Base-by-base conservation (phyloP, 2,329 filamentous ascomycete genomes). In the Paecilomyces sp. region DNA sequence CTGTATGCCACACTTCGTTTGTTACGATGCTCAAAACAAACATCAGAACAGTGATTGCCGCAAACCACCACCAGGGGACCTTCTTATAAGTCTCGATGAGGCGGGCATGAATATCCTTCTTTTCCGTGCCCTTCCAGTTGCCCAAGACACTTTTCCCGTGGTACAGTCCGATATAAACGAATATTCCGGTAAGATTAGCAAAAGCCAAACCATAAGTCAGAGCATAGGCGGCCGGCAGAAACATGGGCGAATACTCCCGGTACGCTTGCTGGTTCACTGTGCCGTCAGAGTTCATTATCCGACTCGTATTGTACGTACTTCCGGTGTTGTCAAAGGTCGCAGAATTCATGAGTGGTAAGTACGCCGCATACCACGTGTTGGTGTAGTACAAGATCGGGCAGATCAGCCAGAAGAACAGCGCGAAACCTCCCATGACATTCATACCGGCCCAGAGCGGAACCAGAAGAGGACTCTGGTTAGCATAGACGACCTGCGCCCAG, bases 401-500 rank as follows among this genome's bases (percentile, higher is more conserved):
- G 15, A 79, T 67, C 18, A 79, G 67, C 74, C 74, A 78, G 64
- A 75, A 79, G 60, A 77, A 77, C 54, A 78, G 66, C 0, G 70
- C 73, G 58, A 79, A 78, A 0, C 76, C 77, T 8, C 70, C 72
- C 64, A 79, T 77, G 5, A 79, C 76, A 59, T 80, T 80, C 4
- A 68, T 62, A 5, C 68, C 73, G 33, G 68, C 74, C 74, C 68
- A 77, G 59, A 73, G 90, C 9, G 88, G 88, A 3, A 87, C 85
- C 54, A 90, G 83, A 12, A 90, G 75, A 15, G 88, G 88, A 13
- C 85, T 88, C 22, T 85, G 83, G 53, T 89, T 79, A 57, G 84
- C 90, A 62, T 85, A 88, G 12, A 87, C 81, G 52, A 90, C 82
- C 68, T 90, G 86, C 3, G 86, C 87, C 87, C 88, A 90, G 75